phyloP scores from a whole-genome alignment of 805 yeast genomes.

The Lipomyces orientalis region DNA sequence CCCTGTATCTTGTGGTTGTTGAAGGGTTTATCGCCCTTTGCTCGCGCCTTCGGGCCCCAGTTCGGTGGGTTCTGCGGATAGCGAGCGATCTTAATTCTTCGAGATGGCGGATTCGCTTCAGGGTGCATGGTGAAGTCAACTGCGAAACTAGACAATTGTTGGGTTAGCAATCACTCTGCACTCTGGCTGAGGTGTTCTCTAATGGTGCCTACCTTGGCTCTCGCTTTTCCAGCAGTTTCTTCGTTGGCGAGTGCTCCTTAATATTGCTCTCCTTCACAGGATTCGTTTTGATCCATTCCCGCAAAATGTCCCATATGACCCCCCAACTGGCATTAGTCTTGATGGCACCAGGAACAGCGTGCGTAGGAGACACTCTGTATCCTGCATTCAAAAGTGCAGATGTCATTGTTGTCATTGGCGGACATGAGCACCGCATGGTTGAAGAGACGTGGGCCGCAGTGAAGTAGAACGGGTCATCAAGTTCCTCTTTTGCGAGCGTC shows the following conservation, averaged over 20 bases:
- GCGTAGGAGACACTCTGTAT: constrained; percentile 81
- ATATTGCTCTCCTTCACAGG: constrained; percentile 48
- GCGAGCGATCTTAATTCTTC: constrained; percentile 81
- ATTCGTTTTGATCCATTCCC: constrained; percentile 61
- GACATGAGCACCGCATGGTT: constrained; percentile 79
- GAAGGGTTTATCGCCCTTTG: constrained; percentile 44
- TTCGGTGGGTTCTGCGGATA: constrained; percentile 92
- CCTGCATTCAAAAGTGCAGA: constrained; percentile 88
- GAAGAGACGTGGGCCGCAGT: constrained; percentile 78
- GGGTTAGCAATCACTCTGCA: not conserved
- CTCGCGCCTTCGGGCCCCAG: constrained; percentile 97
- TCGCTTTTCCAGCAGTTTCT: constrained; percentile 40
- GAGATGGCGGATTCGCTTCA: constrained; percentile 63
- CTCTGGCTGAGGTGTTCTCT: not conserved
- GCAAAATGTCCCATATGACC: constrained; percentile 72
- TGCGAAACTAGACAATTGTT: constrained; percentile 39
- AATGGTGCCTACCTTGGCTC: constrained; percentile 27
- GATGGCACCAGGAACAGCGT: constrained; percentile 81
- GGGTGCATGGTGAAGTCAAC: constrained; percentile 64
- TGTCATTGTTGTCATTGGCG: constrained; percentile 71
- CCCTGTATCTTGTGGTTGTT: constrained; percentile 13
- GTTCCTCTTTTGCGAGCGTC: constrained; percentile 77
- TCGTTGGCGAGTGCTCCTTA: constrained; percentile 46
- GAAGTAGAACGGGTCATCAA: constrained; percentile 79
- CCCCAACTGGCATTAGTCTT: constrained; percentile 92